Evolutionary conservation across 1,284 basidiomycete genomes (phyloP).

Genomic region (Bondarzewia mesenterica): DNA sequence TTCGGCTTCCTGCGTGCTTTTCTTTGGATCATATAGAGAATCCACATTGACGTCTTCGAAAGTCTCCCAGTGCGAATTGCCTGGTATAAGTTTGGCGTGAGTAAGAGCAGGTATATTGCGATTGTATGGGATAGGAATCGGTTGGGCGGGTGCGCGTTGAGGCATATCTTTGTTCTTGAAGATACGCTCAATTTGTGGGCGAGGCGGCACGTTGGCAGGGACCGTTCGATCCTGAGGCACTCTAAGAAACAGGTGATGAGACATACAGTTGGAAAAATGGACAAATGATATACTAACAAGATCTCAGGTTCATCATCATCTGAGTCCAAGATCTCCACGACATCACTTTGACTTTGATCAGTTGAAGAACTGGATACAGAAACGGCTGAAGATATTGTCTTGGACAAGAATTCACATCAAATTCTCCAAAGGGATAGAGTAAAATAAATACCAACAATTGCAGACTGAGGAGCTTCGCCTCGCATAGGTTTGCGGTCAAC

Average conservation of each 20-base stretch:
- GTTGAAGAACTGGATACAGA: too few relatives aligned
- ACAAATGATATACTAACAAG: too few relatives aligned
- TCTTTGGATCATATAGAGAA: slow-evolving; percentile 28
- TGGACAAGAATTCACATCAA: too few relatives aligned
- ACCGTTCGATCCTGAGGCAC: neutral
- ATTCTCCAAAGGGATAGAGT: too few relatives aligned
- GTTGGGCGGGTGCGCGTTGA: slow-evolving; percentile 8
- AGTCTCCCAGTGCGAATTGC: slow-evolving; percentile 14
- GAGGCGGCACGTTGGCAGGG: neutral
- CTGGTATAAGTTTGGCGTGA: slow-evolving; percentile 7
- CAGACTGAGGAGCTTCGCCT: neutral
- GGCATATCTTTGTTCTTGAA: too few relatives aligned
- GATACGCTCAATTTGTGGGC: neutral
- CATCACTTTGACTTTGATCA: too few relatives aligned
- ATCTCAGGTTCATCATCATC: too few relatives aligned
- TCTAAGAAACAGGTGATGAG: too few relatives aligned
- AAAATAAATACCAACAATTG: neutral
- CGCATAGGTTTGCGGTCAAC: neutral
- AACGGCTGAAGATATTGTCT: neutral
- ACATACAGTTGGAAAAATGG: too few relatives aligned
- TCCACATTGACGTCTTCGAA: slow-evolving; percentile 25
- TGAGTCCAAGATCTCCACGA: too few relatives aligned
- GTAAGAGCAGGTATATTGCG: slow-evolving; percentile 6
- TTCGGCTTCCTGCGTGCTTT: slow-evolving; percentile 46
- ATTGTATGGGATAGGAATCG: slow-evolving; percentile 15